These are phyloP conservation scores for thale cress (Arabidopsis thaliana) DNA, from an alignment of 345 rosid genomes.

Conservation along the genomic window TAIR10.1 NC_003076.8:7435501-7436000, in stretches of 20 bases:
- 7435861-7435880: slow-evolving; percentile 82
- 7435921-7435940: slow-evolving; percentile 70
- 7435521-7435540: slow-evolving; percentile 85
- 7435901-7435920: slow-evolving; percentile 74
- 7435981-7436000: not conserved
- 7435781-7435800: slow-evolving; percentile 86
- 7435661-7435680: slow-evolving; percentile 80
- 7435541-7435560: slow-evolving; percentile 76
- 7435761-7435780: slow-evolving; percentile 90
- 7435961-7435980: not conserved
- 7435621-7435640: slow-evolving; percentile 73
- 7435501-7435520: slow-evolving; percentile 79
- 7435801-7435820: slow-evolving; percentile 84
- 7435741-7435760: not conserved
- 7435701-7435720: not conserved
- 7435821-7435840: slow-evolving; percentile 86
- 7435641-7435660: slow-evolving; percentile 76
- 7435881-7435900: slow-evolving; percentile 77
- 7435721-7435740: not conserved
- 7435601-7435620: slow-evolving; percentile 81
- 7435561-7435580: slow-evolving; percentile 88
- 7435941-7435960: not conserved
- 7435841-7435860: slow-evolving; percentile 79
- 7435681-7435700: not conserved
- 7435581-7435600: slow-evolving; percentile 84